Evolutionary conservation across 345 rosid species (phyloP).

Genomic region (Eucalyptus sideroxylon): DNA sequence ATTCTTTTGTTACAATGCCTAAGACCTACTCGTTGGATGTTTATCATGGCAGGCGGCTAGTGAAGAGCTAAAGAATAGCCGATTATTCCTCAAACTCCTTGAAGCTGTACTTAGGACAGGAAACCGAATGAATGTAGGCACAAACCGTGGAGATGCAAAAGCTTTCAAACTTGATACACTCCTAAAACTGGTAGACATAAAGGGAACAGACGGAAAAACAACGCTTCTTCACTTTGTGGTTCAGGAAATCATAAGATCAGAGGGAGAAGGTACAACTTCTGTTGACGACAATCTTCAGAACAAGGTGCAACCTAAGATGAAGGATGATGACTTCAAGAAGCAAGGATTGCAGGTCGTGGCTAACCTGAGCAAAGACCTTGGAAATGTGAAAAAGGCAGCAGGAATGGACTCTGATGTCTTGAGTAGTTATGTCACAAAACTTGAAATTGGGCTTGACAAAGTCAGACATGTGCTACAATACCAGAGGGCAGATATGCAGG

Average conservation of each 20-base stretch:
- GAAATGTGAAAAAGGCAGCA: conserved; percentile 82
- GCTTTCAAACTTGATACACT: conserved; percentile 98
- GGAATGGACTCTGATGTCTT: conserved; percentile 95
- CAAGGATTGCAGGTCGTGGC: conserved; percentile 88
- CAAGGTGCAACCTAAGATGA: conserved; percentile 2
- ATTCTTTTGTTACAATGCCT: neutral
- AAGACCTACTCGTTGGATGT: neutral
- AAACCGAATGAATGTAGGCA: conserved; percentile 93
- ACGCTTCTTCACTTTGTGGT: conserved; percentile 96
- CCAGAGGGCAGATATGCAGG: conserved; percentile 50
- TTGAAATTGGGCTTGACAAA: conserved; percentile 75
- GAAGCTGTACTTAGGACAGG: conserved; percentile 96
- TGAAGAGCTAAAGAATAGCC: conserved; percentile 81
- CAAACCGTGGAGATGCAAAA: conserved; percentile 94
- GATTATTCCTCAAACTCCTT: conserved; percentile 85
- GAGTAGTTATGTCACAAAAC: conserved; percentile 77
- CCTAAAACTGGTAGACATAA: conserved; percentile 88
- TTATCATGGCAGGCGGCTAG: conserved; percentile 58
- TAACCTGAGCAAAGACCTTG: conserved; percentile 77
- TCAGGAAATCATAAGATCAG: conserved; percentile 90
- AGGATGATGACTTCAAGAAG: conserved; percentile 65
- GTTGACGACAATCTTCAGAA: conserved; percentile 12
- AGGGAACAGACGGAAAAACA: conserved; percentile 95
- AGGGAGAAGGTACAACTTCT: conserved; percentile 30
- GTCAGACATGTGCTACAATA: conserved; percentile 55